Evolutionary conservation across 164 flowering plant species (phyloP).

Genomic region (Umbellularia californica): DNA sequence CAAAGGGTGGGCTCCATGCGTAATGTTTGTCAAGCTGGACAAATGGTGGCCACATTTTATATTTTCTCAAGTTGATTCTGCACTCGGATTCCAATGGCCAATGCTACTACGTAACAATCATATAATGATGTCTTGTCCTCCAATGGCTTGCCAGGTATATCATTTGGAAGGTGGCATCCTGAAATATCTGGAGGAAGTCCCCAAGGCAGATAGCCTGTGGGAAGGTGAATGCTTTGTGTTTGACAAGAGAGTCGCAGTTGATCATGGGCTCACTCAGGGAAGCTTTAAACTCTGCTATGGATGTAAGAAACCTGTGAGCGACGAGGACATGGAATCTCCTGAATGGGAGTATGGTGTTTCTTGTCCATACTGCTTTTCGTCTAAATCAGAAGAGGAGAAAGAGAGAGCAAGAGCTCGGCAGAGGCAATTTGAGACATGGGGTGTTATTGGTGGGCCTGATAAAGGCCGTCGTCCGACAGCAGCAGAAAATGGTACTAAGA

Average conservation of each 20-base stretch:
- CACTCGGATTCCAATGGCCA: background rate
- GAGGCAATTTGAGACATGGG: slow-evolving; percentile 79
- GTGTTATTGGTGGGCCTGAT: slow-evolving; percentile 88
- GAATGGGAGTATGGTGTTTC: slow-evolving; percentile 80
- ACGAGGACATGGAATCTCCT: slow-evolving; percentile 82
- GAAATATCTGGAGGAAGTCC: slow-evolving; percentile 87
- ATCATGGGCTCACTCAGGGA: slow-evolving; percentile 82
- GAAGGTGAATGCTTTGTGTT: slow-evolving; percentile 98
- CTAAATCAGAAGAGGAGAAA: slow-evolving; percentile 85
- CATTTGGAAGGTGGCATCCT: slow-evolving; percentile 92
- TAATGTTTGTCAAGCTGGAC: too few relatives aligned
- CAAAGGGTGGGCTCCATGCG: too few relatives aligned
- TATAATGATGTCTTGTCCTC: background rate
- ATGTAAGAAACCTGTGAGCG: slow-evolving; percentile 87
- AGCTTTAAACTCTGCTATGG: slow-evolving; percentile 90
- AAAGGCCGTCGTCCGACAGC: slow-evolving; percentile 51
- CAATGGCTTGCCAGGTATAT: slow-evolving; percentile 54
- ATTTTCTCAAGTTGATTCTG: too few relatives aligned
- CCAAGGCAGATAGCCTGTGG: slow-evolving; percentile 75
- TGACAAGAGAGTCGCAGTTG: slow-evolving; percentile 91
- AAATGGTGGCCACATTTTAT: too few relatives aligned
- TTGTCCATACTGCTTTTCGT: slow-evolving; percentile 78
- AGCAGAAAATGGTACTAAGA: background rate
- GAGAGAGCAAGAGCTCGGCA: slow-evolving; percentile 95
- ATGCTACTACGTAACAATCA: too few relatives aligned